Evolutionary conservation across 768 basidiomycete genomes (phyloP), one percentile per base, ranked within the genome.

Genomic region (Lactarius quietus): DNA sequence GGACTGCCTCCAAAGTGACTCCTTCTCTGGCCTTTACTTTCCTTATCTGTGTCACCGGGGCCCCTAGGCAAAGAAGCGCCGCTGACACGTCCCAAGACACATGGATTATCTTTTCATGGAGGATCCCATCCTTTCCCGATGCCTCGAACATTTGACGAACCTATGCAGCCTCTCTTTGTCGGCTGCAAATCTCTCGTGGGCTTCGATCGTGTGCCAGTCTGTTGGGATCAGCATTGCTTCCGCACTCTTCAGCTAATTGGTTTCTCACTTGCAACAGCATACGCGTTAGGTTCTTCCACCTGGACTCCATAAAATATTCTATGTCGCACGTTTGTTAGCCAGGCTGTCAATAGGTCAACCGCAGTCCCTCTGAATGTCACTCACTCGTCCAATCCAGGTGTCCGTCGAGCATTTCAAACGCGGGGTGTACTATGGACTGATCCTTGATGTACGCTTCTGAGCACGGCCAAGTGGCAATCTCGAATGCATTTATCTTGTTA

Each of bases 391-490:
- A 65, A 12, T 33, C 64, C 64, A 1, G n/a, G n/a, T n/a, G 31
- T 12, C 60, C 60, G 6, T 9, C 3, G 64, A 57, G 36, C 6
- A 20, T 31, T 35, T 65, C 48, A 23, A 57, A 61, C 17, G 55
- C 38, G 12, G 64, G 55, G 14, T 23, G 12, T 53, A 66, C 3
- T 10, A 66, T 52, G 18, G 48, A 43, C 33, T 20, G 35, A 18
- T 61, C 20, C 45, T 57, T 61, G 54, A 57, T 28, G 20, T 61
- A 65, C 29, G 57, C 59, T 29, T 65, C 64, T 29, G 64, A 57
- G 38, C 60, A 57, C 10, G 60, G 60, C 64, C 64, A 65, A 38
- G 43, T 38, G 23, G 14, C 31, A 15, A 66, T 10, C 20, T 66
- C 60, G 55, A 61, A 66, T 12, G 55, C 56, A 18, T 38, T 33